These are phyloP conservation scores for Trichoderma gamsii DNA, from an alignment of 495 filamentous ascomycete genomes.

Conservation along the genomic window DNA sequence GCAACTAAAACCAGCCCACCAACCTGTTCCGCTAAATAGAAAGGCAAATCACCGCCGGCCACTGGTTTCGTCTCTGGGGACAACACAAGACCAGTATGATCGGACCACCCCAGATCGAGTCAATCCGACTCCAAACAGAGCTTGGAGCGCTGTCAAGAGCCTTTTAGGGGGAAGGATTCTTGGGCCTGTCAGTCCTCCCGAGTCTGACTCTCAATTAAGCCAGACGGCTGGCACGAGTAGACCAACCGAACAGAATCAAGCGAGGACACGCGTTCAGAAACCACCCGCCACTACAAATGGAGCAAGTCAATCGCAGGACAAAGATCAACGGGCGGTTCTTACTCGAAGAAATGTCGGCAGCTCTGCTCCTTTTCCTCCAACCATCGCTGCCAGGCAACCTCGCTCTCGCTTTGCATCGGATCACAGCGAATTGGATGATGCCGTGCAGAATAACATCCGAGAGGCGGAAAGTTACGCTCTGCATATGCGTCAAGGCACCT, in stretches of 20 bases:
- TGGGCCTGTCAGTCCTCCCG: not conserved
- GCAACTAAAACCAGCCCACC: not conserved
- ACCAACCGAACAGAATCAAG: not conserved
- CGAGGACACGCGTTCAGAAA: not conserved
- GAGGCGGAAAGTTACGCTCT: not conserved
- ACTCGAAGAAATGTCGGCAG: not conserved
- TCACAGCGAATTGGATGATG: conserved; percentile 14
- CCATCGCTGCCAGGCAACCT: not conserved
- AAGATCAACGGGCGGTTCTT: not conserved
- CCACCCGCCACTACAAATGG: not conserved
- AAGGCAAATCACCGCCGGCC: not conserved
- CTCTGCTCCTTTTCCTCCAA: not conserved
- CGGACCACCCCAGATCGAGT: not conserved
- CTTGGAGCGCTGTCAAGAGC: not conserved
- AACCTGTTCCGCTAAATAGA: not conserved
- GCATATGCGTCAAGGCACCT: not conserved
- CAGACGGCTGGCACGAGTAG: not conserved
- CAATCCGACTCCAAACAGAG: not conserved
- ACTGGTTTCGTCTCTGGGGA: not conserved
- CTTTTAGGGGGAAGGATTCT: not conserved
- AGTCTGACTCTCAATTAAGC: not conserved
- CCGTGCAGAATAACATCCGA: conserved; percentile 10
- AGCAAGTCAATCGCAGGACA: not conserved
- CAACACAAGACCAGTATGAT: not conserved
- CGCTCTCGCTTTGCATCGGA: not conserved